phyloP scores from a whole-genome alignment of 768 basidiomycete species.

The Termitomyces bulborhizus region DNA sequence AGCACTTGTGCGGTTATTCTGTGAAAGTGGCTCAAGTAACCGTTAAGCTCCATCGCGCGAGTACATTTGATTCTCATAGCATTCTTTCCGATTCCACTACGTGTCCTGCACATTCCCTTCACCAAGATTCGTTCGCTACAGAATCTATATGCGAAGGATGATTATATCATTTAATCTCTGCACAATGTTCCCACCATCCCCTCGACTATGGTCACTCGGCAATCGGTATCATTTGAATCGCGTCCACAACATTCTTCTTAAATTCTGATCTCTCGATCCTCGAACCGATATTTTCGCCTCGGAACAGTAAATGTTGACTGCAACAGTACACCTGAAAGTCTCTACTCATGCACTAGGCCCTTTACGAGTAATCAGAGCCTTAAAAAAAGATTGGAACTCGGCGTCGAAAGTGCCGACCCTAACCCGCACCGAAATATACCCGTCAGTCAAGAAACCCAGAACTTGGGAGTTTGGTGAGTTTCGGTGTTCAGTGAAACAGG shows the following conservation, averaged over 20 bases:
- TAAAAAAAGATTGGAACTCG: background rate
- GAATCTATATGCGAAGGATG: background rate
- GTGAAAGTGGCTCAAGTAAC: no score
- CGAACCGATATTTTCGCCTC: no score
- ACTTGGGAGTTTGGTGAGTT: background rate
- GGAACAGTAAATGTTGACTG: no score
- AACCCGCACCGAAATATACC: background rate
- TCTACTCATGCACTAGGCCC: no score
- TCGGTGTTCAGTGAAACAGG: background rate
- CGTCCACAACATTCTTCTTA: no score
- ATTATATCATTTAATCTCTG: no score
- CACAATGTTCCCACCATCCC: background rate
- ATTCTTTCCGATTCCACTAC: background rate
- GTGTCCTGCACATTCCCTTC: background rate
- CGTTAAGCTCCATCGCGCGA: background rate
- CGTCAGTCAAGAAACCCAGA: background rate
- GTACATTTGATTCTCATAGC: no score
- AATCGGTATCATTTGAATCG: no score
- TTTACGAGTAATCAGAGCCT: background rate
- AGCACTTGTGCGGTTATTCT: no score
- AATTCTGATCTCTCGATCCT: background rate
- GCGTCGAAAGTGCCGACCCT: background rate
- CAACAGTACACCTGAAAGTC: no score
- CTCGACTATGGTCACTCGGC: background rate
- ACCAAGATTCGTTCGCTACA: background rate